Evolutionary conservation across 73 alveolate genomes (phyloP).

Genomic region (Chromera velia): DNA sequence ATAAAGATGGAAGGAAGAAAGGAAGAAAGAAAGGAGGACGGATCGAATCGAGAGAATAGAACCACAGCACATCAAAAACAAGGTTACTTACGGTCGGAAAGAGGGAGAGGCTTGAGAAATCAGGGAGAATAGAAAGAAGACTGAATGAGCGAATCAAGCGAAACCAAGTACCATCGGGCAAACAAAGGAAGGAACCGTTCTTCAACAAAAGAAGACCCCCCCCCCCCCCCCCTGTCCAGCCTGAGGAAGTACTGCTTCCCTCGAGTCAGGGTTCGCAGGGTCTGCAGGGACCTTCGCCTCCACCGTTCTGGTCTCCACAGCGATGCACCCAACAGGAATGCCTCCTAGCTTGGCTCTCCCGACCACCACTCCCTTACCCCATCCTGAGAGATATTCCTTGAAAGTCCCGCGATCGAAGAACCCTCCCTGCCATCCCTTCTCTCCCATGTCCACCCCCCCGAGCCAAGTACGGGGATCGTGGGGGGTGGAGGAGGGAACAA

Average conservation of each 20-base stretch:
- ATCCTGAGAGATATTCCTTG: slow-evolving; percentile 30
- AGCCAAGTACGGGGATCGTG: slow-evolving; percentile 37
- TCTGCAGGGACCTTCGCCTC: slow-evolving; percentile 41
- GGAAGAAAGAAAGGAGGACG: no score
- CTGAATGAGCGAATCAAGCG: no score
- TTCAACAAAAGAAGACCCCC: no score
- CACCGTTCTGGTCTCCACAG: slow-evolving; percentile 40
- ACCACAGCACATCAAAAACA: no score
- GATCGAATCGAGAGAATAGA: no score
- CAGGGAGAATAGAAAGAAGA: no score
- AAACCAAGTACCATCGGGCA: no score
- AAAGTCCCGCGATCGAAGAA: slow-evolving; percentile 25
- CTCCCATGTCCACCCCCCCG: slow-evolving; percentile 4
- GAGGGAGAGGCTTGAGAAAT: no score
- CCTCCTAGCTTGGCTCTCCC: slow-evolving; percentile 47
- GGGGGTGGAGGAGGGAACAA: slow-evolving; percentile 30
- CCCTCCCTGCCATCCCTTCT: slow-evolving; percentile 3
- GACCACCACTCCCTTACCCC: slow-evolving; percentile 38
- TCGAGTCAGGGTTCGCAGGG: slow-evolving; percentile 38
- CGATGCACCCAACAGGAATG: slow-evolving; percentile 32
- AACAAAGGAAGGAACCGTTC: no score
- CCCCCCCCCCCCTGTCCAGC: no score
- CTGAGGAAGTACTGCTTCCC: slow-evolving; percentile 39
- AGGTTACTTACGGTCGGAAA: no score
- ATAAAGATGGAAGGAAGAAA: no score